Evolutionary conservation across 2,329 filamentous ascomycete species (phyloP), one percentile per base, ranked within the genome.

Genomic region (Microcyclospora tardicrescens): DNA sequence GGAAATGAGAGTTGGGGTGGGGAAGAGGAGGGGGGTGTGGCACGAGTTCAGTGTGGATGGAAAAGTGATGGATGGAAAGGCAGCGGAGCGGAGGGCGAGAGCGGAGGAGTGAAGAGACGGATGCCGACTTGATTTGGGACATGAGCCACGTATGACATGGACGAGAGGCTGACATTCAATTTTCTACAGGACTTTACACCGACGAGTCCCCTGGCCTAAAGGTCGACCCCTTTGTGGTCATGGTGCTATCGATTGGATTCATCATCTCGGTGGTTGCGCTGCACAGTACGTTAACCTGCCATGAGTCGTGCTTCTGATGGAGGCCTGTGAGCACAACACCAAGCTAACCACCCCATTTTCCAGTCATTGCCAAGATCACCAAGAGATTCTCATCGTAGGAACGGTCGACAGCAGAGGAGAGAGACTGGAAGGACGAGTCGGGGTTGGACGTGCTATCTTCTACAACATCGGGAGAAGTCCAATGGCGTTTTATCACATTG

Each of bases 261-360:
- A 98, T 98, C 66, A 95, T 98, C 71, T 91, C 83, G 59, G 91
- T 98, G 59, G 91, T 98, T 58, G 87, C 86, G 53, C 73, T 98
- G 60, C 91, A 98, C 69, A 86, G 91, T 96, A 78, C 54, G 84
- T 72, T 24, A 12, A 16, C 36, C n/a, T 6, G 30, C 12, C 10
- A 5, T n/a, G 14, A 4, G 12, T 32, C 12, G 5, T 32, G 30
- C 30, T n/a, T 10, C 6, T 4, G 6, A 3, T n/a, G 9, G 15
- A 33, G 39, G 52, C 47, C 8, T 24, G 19, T 8, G 19, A 24
- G 19, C 19, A 24, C 19, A 24, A 8, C 19, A 24, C 19, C 8
- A 24, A 24, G 19, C 19, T 24, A 24, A 24, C 8, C 19, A 24
- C 54, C 54, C 41, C 30, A 35, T 3, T 19, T 32, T 33, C 40